Evolutionary conservation across 2,329 filamentous ascomycete genomes (phyloP), one percentile per base, ranked within the genome.

Genomic region (Pyricularia grisea): DNA sequence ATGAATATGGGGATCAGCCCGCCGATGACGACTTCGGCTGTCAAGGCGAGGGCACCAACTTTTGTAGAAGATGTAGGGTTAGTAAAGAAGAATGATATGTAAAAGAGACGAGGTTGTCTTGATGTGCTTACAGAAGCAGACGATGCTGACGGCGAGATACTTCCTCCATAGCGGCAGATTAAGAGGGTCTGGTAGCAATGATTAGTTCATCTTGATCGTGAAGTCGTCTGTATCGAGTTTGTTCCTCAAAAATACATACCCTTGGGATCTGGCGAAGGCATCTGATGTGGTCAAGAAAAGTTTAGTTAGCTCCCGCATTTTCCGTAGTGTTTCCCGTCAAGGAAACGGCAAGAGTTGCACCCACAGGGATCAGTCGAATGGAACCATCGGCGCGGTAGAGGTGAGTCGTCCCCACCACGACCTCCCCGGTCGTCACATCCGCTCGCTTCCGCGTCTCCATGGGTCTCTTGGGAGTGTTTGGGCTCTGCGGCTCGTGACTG

Each of bases 1-100:
- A 76, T 71, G 69, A 78, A 79, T 30, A 79, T 73, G 58, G 78
- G 77, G 12, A 78, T 71, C 50, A 78, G 71, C 3, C 72, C 72
- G 42, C 74, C 76, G 66, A 79, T 73, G 65, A 77, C 74, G 42
- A 73, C 36, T 64, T 75, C 74, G 31, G 74, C 72, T 3, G 75
- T 72, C 25, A 77, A 71, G 2, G 75, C 74, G 0, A 78, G 70
- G 4, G 74, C 73, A 33, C 75, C 76, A 66, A 68, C 68, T 68
- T 28, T 63, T 23, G 4, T 5, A 65, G 1, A 27, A 60, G 6
- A 73, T 72, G 63, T 3, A 14, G 23, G 6, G 60, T 63, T 20
- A 63, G 60, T 14, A 67, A 36, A 20, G 31, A 65, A 17, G 23
- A 28, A 17, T 5, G 9, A 1, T 11, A 28, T 23, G 10, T 5